Percentiles rank a stretch among this genome's conserved stretches.
Evolutionary conservation across 768 basidiomycete species (phyloP).

Genomic region (Phallus indusiatus): DNA sequence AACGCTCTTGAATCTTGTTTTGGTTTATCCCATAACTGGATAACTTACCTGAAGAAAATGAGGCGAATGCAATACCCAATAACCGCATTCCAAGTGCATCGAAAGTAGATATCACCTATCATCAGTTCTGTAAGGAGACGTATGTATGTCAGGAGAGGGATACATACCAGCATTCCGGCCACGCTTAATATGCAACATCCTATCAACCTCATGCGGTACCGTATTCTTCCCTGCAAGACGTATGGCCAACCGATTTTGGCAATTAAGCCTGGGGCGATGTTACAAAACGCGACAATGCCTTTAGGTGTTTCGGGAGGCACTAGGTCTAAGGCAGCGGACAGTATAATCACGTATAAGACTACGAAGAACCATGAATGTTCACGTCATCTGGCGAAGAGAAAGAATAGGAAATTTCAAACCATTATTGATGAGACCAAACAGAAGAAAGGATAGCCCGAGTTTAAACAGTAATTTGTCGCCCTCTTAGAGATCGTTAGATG

Average conservation of each 20-base stretch:
- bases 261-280: conserved; percentile 79
- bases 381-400: not conserved
- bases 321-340: conserved; percentile 91
- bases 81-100: conserved; percentile 58
- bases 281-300: conserved; percentile 91
- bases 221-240: conserved; percentile 74
- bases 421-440: conserved; percentile 90
- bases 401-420: conserved; percentile 33
- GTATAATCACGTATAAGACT: conserved; percentile 95
- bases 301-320: conserved; percentile 89
- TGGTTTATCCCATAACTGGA: not conserved
- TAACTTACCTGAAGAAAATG: conserved; percentile 69
- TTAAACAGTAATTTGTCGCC: conserved; percentile 21
- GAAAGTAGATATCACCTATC: conserved; percentile 72
- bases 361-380: conserved; percentile 2
- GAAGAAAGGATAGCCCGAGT: conserved; percentile 64
- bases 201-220: conserved; percentile 63
- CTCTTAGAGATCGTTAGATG: not conserved
- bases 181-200: conserved; percentile 72
- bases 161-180: conserved; percentile 77
- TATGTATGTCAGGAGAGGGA: not conserved
- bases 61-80: conserved; percentile 72
- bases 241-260: conserved; percentile 94
- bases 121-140: not conserved
- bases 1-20: not conserved